Percentiles rank a stretch among this genome's conserved stretches.
Evolutionary conservation across 345 rosid species (phyloP).

Genomic region (Durio zibethinus): DNA sequence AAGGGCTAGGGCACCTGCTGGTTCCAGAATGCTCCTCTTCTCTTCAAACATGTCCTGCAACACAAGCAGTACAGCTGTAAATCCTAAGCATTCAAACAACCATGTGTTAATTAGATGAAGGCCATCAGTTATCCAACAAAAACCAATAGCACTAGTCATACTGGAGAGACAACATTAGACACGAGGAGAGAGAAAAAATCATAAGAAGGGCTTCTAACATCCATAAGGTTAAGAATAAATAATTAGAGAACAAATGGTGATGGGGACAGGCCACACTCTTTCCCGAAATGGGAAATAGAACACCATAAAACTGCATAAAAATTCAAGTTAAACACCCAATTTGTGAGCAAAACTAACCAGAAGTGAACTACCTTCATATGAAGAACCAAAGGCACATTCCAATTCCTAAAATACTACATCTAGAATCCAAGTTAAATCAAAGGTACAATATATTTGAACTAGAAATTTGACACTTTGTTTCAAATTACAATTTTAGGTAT

Average conservation of each 20-base stretch:
- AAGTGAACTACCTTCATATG: neutral
- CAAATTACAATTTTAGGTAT: neutral
- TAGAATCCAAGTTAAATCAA: neutral
- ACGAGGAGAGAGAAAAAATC: neutral
- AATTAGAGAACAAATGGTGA: neutral
- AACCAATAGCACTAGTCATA: neutral
- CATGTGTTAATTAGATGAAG: neutral
- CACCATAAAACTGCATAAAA: neutral
- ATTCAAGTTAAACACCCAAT: neutral
- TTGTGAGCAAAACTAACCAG: neutral
- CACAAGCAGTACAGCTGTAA: slow-evolving; percentile 11
- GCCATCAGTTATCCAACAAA: slow-evolving; percentile 8
- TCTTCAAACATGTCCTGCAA: slow-evolving; percentile 96
- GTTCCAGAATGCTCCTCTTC: slow-evolving; percentile 89
- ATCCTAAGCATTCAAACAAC: neutral
- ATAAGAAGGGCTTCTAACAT: neutral
- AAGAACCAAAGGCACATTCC: neutral
- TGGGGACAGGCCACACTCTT: neutral
- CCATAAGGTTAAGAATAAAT: neutral
- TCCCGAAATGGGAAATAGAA: neutral
- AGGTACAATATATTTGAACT: neutral
- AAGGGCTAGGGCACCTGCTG: slow-evolving; percentile 97
- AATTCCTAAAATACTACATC: neutral
- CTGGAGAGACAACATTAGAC: neutral
- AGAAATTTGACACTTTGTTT: neutral